These are phyloP conservation scores for Suillus occidentalis DNA, from an alignment of 768 basidiomycete species.

Conservation along the genomic window DNA sequence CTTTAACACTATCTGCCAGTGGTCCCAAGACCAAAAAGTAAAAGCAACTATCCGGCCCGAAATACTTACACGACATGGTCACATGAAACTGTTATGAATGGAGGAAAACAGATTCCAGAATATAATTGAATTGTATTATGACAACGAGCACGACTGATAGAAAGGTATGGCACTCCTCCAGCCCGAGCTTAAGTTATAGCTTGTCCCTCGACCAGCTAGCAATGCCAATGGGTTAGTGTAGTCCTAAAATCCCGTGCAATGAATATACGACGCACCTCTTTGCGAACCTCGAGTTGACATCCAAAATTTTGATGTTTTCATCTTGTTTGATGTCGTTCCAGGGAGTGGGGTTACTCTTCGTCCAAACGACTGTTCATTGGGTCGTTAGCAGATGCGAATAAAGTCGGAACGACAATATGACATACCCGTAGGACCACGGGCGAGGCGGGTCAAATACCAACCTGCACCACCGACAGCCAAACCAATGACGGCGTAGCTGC, in stretches of 20 bases:
- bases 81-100: background rate
- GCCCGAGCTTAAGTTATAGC: slow-evolving; percentile 42
- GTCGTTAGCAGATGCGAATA: slow-evolving; percentile 8
- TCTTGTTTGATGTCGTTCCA: slow-evolving; percentile 80
- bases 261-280: slow-evolving; percentile 46
- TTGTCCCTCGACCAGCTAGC: slow-evolving; percentile 75
- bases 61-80: background rate
- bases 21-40: background rate
- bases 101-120: slow-evolving; percentile 4
- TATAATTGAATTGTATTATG: slow-evolving; percentile 23
- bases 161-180: slow-evolving; percentile 3
- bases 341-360: slow-evolving; percentile 78
- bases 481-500: slow-evolving; percentile 51
- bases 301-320: slow-evolving; percentile 70
- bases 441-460: slow-evolving; percentile 70
- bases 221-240: slow-evolving; percentile 5
- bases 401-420: slow-evolving; percentile 4
- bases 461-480: slow-evolving; percentile 53
- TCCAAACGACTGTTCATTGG: slow-evolving; percentile 52
- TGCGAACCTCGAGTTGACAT: slow-evolving; percentile 72
- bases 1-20: background rate
- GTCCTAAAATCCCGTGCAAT: background rate
- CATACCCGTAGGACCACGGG: slow-evolving; percentile 54
- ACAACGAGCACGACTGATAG: slow-evolving; percentile 12
- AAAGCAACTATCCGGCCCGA: background rate